These are phyloP conservation scores for Pythium angustatum DNA, from an alignment of 352 stramenopile genomes.

Conservation along the genomic window DNA sequence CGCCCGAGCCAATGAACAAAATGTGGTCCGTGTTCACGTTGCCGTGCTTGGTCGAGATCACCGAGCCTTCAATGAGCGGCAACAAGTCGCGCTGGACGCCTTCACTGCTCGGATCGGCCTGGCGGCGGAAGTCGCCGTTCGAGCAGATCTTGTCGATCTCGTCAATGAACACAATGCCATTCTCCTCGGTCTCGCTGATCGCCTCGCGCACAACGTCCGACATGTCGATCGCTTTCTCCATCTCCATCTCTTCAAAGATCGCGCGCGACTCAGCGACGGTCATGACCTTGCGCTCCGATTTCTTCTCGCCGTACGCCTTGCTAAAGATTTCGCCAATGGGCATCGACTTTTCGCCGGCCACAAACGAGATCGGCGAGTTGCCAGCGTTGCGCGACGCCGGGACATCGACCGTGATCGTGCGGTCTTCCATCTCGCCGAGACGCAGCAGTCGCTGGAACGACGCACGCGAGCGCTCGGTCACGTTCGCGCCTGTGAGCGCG, in stretches of 20 bases:
- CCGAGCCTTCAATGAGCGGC: slow-evolving; percentile 98
- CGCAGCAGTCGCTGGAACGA: slow-evolving; percentile 94
- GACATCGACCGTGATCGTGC: slow-evolving; percentile 78
- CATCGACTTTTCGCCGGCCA: slow-evolving; percentile 71
- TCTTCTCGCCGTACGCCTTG: slow-evolving; percentile 79
- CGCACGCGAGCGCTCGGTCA: slow-evolving; percentile 74
- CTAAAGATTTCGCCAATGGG: slow-evolving; percentile 69
- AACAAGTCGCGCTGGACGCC: slow-evolving; percentile 98
- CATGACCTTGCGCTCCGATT: slow-evolving; percentile 92
- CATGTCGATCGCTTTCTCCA: slow-evolving; percentile 94
- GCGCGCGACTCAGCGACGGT: slow-evolving; percentile 92
- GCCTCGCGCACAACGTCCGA: slow-evolving; percentile 84
- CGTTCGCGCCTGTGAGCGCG: slow-evolving; percentile 90
- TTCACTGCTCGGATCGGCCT: slow-evolving; percentile 96
- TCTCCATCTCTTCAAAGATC: slow-evolving; percentile 95
- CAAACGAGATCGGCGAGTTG: slow-evolving; percentile 67
- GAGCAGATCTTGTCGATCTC: slow-evolving; percentile 99
- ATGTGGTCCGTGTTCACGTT: slow-evolving; percentile 99
- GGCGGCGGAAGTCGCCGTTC: slow-evolving; percentile 90
- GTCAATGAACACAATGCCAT: slow-evolving; percentile 99
- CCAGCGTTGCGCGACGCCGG: slow-evolving; percentile 50
- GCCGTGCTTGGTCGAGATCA: slow-evolving; percentile 98
- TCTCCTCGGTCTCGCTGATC: slow-evolving; percentile 95
- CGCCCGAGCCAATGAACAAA: slow-evolving; percentile 97
- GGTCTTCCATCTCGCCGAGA: slow-evolving; percentile 79